Conservation (phyloP, 331 rosid genomes). For the Rhamnella rubrinervis region DNA sequence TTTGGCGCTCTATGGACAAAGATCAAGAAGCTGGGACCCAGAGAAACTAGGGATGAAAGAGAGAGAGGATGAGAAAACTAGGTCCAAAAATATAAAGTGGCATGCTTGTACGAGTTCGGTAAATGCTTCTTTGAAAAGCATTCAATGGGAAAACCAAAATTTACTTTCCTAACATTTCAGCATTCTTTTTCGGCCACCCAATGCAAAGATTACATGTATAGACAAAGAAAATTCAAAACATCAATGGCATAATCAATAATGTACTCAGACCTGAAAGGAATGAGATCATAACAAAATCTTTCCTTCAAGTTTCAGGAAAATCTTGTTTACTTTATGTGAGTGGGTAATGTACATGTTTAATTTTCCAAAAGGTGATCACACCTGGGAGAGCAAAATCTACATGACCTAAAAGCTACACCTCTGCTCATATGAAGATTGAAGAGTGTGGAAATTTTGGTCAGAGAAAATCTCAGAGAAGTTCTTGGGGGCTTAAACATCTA, state of each 20-base stretch:
- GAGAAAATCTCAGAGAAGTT: conserved; percentile 17
- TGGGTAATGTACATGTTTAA: conserved; percentile 29
- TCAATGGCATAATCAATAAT: neutral
- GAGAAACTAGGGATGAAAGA: too few relatives aligned
- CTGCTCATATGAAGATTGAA: conserved; percentile 19
- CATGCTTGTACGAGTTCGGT: too few relatives aligned
- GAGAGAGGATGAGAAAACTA: too few relatives aligned
- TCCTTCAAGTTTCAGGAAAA: neutral
- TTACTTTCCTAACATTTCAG: too few relatives aligned
- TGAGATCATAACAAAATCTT: neutral
- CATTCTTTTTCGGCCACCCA: too few relatives aligned
- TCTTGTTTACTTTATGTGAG: conserved; percentile 21
- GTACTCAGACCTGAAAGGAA: neutral
- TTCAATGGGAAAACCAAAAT: too few relatives aligned
- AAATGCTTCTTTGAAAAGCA: too few relatives aligned
- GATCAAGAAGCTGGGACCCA: too few relatives aligned
- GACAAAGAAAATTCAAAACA: neutral
- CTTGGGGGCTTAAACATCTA: conserved; percentile 45
- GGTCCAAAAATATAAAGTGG: too few relatives aligned
- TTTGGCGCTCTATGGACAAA: too few relatives aligned
- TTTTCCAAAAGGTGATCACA: too few relatives aligned
- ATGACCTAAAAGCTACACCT: conserved; percentile 18
- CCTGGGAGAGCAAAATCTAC: conserved; percentile 9
- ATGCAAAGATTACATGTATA: too few relatives aligned
- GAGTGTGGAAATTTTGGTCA: neutral